phyloP scores from a whole-genome alignment of 2,329 filamentous ascomycete genomes.

The Trichoderma sp. region DNA sequence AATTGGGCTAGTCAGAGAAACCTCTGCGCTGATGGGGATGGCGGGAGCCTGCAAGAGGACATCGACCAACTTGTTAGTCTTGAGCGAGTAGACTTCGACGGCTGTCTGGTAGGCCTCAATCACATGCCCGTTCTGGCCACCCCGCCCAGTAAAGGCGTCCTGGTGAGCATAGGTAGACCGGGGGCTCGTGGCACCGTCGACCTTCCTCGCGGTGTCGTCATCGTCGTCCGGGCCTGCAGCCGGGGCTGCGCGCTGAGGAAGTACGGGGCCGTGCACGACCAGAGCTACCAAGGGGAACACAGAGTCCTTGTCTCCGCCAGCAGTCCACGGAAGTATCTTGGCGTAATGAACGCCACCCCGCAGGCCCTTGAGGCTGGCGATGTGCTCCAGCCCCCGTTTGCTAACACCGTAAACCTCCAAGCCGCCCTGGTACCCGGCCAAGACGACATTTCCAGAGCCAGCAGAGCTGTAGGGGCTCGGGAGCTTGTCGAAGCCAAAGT shows the following conservation, averaged over 20 bases:
- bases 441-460: conserved; percentile 61
- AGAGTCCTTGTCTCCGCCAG: conserved; percentile 51
- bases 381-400: conserved; percentile 66
- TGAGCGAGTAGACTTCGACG: conserved; percentile 84
- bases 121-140: conserved; percentile 33
- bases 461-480: conserved; percentile 41
- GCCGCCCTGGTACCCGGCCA: conserved; percentile 78
- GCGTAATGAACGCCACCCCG: conserved; percentile 77
- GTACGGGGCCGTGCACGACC: conserved; percentile 73
- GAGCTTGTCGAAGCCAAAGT: conserved; percentile 77
- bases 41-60: conserved; percentile 71
- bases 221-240: conserved; percentile 34
- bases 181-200: conserved; percentile 44
- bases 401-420: conserved; percentile 73
- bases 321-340: conserved; percentile 74
- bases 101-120: conserved; percentile 76
- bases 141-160: conserved; percentile 36
- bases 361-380: conserved; percentile 72
- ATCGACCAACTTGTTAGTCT: conserved; percentile 67
- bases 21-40: conserved; percentile 53
- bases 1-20: conserved; percentile 59
- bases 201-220: conserved; percentile 39
- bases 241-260: conserved; percentile 43
- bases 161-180: conserved; percentile 41
- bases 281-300: conserved; percentile 74